Percentiles rank a stretch among this genome's conserved stretches.
These are phyloP conservation scores for Sutorius australiensis DNA, from an alignment of 768 basidiomycete species.

Conservation along the genomic window DNA sequence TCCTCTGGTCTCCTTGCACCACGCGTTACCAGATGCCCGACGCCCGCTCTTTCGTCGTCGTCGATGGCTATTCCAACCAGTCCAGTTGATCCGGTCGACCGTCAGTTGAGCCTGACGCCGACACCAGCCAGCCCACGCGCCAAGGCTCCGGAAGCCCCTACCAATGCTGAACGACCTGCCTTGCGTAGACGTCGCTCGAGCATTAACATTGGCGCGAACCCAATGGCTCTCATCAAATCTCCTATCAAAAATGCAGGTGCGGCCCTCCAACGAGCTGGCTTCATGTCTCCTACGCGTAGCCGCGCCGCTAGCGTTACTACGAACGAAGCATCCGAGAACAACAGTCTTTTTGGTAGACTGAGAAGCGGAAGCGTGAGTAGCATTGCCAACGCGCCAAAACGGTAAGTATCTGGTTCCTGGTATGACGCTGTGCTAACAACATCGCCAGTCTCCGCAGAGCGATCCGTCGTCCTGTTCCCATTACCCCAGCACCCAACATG, in stretches of 20 bases:
- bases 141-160: conserved; percentile 18
- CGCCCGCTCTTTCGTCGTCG: conserved; percentile 26
- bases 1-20: conserved; percentile 66
- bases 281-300: conserved; percentile 37
- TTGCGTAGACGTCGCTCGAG: conserved; percentile 64
- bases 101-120: conserved; percentile 36
- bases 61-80: conserved; percentile 16
- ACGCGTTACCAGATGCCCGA: conserved; percentile 25
- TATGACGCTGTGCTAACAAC: background rate
- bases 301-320: conserved; percentile 45
- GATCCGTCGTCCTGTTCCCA: conserved; percentile 30
- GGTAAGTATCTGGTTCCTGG: conserved; percentile 26
- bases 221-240: conserved; percentile 57
- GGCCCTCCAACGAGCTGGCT: conserved; percentile 47
- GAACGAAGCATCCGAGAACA: conserved; percentile 34
- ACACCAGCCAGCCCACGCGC: conserved; percentile 30
- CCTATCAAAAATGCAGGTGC: conserved; percentile 48
- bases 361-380: conserved; percentile 51
- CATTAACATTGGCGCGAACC: conserved; percentile 49
- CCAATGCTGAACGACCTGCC: conserved; percentile 34
- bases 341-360: conserved; percentile 48
- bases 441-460: conserved; percentile 38
- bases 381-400: conserved; percentile 27
- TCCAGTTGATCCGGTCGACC: conserved; percentile 34
- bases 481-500: conserved; percentile 25